Percentiles rank a stretch among this genome's conserved stretches.
Conservation (phyloP, 768 basidiomycete genomes). For the Polyporus arcularius region DNA sequence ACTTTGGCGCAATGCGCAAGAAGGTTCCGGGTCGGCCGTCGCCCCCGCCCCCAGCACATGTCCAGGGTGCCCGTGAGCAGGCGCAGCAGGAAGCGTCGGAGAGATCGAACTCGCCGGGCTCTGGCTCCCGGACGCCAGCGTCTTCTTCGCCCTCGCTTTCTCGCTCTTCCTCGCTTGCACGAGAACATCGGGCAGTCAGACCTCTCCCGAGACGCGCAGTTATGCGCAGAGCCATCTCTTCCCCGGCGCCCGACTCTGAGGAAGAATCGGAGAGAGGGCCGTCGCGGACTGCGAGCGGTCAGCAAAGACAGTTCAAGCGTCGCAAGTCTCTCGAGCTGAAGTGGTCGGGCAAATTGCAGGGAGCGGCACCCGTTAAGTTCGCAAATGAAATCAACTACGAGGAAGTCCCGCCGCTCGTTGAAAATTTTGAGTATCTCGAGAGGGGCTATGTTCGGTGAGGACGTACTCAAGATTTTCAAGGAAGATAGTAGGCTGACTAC, state of each 20-base stretch:
- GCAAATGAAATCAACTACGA: constrained; percentile 36
- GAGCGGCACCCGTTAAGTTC: constrained; percentile 36
- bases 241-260: background rate
- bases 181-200: background rate
- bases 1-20: constrained; percentile 4
- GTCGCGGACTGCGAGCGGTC: background rate
- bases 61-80: background rate
- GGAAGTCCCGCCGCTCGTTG: constrained; percentile 43
- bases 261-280: background rate
- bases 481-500: background rate
- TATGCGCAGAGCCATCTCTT: background rate
- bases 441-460: constrained; percentile 50
- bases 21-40: background rate
- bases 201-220: constrained; percentile 5
- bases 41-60: background rate
- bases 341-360: constrained; percentile 34
- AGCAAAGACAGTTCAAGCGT: background rate
- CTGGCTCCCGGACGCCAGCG: background rate
- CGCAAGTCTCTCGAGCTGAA: constrained; percentile 2
- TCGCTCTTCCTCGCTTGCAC: background rate
- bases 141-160: background rate
- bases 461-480: background rate
- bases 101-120: too few species aligned
- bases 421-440: constrained; percentile 55
- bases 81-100: background rate